These are phyloP conservation scores for Neurospora sp. DNA, from an alignment of 495 filamentous ascomycete genomes.

Conservation along the genomic window DNA sequence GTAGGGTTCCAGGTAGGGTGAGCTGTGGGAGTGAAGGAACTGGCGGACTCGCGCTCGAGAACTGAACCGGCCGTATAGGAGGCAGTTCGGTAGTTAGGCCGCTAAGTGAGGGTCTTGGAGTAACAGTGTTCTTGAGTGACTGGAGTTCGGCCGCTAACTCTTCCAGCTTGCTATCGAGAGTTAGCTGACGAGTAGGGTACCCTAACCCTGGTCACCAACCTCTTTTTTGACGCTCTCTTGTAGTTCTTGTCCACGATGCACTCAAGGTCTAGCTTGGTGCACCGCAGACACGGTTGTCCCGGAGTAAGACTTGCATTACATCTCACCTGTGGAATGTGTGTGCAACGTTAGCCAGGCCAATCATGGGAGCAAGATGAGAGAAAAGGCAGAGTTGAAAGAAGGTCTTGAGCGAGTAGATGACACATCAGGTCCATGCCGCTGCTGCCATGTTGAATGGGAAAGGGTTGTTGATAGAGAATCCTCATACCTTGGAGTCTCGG, in stretches of 20 bases:
- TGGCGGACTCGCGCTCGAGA: conserved; percentile 1
- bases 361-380: background rate
- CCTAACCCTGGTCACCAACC: conserved; percentile 16
- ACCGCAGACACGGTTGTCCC: conserved; percentile 31
- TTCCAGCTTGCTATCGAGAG: conserved; percentile 28
- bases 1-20: background rate
- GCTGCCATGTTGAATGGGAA: too few relatives aligned
- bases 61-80: conserved; percentile 6
- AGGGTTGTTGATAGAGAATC: background rate
- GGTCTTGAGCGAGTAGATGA: background rate
- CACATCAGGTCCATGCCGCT: background rate
- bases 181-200: background rate
- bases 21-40: background rate
- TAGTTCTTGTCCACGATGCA: conserved; percentile 38
- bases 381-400: background rate
- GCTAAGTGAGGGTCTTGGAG: conserved; percentile 6
- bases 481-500: conserved; percentile 31
- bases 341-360: background rate
- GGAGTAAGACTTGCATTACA: conserved; percentile 33
- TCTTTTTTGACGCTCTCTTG: conserved; percentile 33
- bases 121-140: conserved; percentile 35
- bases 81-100: conserved; percentile 5
- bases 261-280: conserved; percentile 32
- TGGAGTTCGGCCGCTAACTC: conserved; percentile 35
- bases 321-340: conserved; percentile 24